phyloP scores from a whole-genome alignment of 2,329 filamentous ascomycete genomes.

The Diaporthe vaccinii region DNA sequence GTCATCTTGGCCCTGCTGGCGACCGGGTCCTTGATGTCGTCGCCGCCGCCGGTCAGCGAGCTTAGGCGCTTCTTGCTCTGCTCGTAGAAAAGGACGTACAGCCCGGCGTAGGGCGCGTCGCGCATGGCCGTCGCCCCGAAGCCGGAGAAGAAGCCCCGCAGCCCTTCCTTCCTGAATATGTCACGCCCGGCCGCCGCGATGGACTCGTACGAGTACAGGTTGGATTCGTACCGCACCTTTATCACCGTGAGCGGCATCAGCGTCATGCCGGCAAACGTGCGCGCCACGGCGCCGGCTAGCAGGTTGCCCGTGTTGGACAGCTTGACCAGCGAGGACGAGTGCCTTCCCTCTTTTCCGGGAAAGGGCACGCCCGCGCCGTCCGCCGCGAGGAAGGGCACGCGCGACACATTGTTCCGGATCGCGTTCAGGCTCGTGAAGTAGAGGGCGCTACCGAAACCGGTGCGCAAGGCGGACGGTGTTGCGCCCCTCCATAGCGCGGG shows the following conservation, averaged over 20 bases:
- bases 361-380: slow-evolving; percentile 42
- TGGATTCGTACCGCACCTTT: slow-evolving; percentile 96
- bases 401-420: slow-evolving; percentile 77
- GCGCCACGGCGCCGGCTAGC: slow-evolving; percentile 84
- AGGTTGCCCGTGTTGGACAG: slow-evolving; percentile 89
- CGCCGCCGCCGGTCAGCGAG: slow-evolving; percentile 39
- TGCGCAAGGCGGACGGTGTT: slow-evolving; percentile 91
- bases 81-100: slow-evolving; percentile 97
- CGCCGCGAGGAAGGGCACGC: slow-evolving; percentile 53
- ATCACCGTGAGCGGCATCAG: slow-evolving; percentile 97
- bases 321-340: slow-evolving; percentile 82
- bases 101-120: slow-evolving; percentile 95
- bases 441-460: slow-evolving; percentile 90
- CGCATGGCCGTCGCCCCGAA: slow-evolving; percentile 94
- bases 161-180: slow-evolving; percentile 79
- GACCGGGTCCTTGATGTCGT: background rate
- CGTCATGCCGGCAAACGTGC: slow-evolving; percentile 88
- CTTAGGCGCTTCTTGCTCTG: slow-evolving; percentile 77
- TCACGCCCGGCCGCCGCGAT: slow-evolving; percentile 79
- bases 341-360: slow-evolving; percentile 56
- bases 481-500: slow-evolving; percentile 92
- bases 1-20: background rate
- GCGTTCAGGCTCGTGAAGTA: slow-evolving; percentile 93
- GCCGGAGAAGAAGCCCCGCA: slow-evolving; percentile 90
- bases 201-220: slow-evolving; percentile 85